These are phyloP conservation scores for Tylopilus plumbeoviolaceoides DNA, from an alignment of 768 basidiomycete genomes.

Conservation along the genomic window DNA sequence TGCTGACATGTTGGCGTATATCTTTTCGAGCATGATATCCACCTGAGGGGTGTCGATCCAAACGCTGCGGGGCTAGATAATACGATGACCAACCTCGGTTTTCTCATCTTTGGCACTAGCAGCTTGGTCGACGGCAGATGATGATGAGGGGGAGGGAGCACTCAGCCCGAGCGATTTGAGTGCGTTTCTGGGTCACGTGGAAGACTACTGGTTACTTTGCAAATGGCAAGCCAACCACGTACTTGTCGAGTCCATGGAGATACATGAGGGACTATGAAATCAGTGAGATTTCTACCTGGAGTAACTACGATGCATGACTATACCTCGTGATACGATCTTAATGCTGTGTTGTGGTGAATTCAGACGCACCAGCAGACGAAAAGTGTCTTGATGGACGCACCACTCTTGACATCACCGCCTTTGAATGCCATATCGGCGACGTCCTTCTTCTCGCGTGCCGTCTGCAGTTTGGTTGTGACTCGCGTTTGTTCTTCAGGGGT, in stretches of 20 bases:
- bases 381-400: slow-evolving; percentile 33
- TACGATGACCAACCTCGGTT: slow-evolving; percentile 51
- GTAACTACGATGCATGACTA: not conserved
- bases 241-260: slow-evolving; percentile 77
- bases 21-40: slow-evolving; percentile 73
- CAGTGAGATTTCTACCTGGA: slow-evolving; percentile 2
- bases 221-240: slow-evolving; percentile 26
- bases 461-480: slow-evolving; percentile 49
- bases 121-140: slow-evolving; percentile 27
- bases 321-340: slow-evolving; percentile 73
- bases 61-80: not conserved
- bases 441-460: slow-evolving; percentile 65
- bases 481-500: slow-evolving; percentile 24
- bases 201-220: slow-evolving; percentile 1
- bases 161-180: slow-evolving; percentile 48
- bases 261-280: slow-evolving; percentile 60
- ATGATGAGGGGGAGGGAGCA: not conserved
- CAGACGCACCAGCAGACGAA: slow-evolving; percentile 1
- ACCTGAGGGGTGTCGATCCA: slow-evolving; percentile 39
- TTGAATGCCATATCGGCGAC: slow-evolving; percentile 67
- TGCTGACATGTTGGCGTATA: slow-evolving; percentile 82
- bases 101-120: slow-evolving; percentile 45
- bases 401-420: slow-evolving; percentile 53
- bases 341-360: slow-evolving; percentile 41
- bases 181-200: slow-evolving; percentile 42